phyloP scores from a whole-genome alignment of 2,329 filamentous ascomycete species.

The Didymella exigua region DNA sequence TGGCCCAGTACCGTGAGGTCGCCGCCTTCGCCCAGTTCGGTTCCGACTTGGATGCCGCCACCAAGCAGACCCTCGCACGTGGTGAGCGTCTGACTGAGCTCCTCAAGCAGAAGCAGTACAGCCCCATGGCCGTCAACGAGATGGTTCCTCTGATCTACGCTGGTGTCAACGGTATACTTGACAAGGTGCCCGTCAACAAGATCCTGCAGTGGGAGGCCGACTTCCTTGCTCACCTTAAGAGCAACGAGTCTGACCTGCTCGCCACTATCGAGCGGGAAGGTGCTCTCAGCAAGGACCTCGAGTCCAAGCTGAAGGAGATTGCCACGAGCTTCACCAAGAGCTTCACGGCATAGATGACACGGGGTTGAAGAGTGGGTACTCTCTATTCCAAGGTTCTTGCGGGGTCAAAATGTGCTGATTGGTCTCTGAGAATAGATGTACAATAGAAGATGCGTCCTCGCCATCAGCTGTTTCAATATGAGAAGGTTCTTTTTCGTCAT shows the following conservation, averaged over 20 bases:
- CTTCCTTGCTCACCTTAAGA: constrained; percentile 90
- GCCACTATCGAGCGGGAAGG: constrained; percentile 94
- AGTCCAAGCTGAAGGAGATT: constrained; percentile 79
- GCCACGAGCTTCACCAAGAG: constrained; percentile 87
- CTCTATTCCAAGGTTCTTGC: constrained; percentile 43
- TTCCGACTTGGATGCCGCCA: constrained; percentile 98
- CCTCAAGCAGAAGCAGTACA: constrained; percentile 99
- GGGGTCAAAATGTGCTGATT: constrained; percentile 49
- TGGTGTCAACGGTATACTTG: constrained; percentile 97
- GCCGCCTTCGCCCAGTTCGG: constrained; percentile 99
- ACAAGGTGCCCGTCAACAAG: constrained; percentile 86
- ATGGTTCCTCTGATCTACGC: constrained; percentile 99
- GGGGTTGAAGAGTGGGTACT: constrained; percentile 45
- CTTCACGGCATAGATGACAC: constrained; percentile 63
- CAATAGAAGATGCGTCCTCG: constrained; percentile 50
- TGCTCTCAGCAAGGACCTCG: constrained; percentile 91
- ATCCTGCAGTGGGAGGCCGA: constrained; percentile 93
- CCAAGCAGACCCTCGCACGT: constrained; percentile 97
- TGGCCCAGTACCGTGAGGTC: constrained; percentile 99
- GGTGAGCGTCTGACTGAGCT: constrained; percentile 99
- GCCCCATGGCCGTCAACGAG: constrained; percentile 97
- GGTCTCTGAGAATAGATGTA: constrained; percentile 47
- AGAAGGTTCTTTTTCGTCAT: constrained; percentile 40
- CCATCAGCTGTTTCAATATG: constrained; percentile 50
- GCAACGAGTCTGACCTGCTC: constrained; percentile 84